Conservation (phyloP, 139 green algal genomes). For the Yamagishiella unicocca region DNA sequence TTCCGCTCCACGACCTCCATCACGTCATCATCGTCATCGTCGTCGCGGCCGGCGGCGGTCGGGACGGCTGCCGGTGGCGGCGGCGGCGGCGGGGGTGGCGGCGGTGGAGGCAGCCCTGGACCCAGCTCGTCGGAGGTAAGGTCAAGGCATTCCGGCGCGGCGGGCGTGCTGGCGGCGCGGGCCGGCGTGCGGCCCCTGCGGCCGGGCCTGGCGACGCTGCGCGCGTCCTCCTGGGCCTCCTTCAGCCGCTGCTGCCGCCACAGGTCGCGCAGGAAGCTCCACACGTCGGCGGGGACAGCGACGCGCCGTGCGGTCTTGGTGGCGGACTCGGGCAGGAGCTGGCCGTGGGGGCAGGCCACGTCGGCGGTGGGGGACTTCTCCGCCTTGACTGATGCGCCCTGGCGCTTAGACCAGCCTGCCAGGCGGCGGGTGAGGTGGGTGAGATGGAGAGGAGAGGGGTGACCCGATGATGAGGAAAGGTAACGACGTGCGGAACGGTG, state of each 20-base stretch:
- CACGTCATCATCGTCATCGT: slow-evolving; percentile 9
- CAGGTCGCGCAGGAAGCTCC: slow-evolving; percentile 55
- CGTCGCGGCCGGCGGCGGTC: neutral
- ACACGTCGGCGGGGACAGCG: slow-evolving; percentile 64
- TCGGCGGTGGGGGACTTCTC: slow-evolving; percentile 58
- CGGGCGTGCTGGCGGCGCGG: neutral
- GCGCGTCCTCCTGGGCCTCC: slow-evolving; percentile 39
- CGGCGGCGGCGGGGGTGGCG: neutral
- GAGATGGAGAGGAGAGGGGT: neutral
- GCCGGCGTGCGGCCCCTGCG: neutral
- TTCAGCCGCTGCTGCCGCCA: slow-evolving; percentile 47
- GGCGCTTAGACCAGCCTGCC: slow-evolving; percentile 39
- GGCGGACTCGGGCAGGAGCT: slow-evolving; percentile 58
- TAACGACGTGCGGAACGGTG: no score
- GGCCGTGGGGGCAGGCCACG: slow-evolving; percentile 74
- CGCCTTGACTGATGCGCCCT: slow-evolving; percentile 18
- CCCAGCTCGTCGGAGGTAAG: neutral
- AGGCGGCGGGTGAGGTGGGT: neutral
- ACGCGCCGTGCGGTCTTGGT: slow-evolving; percentile 48
- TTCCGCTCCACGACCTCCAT: neutral
- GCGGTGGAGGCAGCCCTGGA: no score
- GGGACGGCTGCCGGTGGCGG: neutral
- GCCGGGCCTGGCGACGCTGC: neutral
- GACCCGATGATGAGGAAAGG: no score
- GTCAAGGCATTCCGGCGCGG: neutral